Conservation (phyloP, 768 basidiomycete species). For the Serendipita indica region DNA sequence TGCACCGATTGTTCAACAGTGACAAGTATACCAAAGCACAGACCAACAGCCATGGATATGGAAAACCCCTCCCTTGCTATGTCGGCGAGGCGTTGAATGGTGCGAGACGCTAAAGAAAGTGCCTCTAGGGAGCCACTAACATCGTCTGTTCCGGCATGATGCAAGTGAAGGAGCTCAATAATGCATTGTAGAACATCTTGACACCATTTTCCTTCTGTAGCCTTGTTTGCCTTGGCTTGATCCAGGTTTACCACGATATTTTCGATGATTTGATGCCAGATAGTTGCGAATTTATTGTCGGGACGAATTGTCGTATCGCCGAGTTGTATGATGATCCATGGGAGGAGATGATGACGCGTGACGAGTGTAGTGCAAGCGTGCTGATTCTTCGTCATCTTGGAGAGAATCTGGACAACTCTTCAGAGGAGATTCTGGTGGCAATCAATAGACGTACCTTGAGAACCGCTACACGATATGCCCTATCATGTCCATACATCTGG, state of each 20-base stretch:
- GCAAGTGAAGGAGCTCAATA: constrained; percentile 8
- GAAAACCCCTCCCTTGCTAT: neutral
- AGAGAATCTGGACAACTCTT: constrained; percentile 42
- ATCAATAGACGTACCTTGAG: constrained; percentile 41
- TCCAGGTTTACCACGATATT: constrained; percentile 19
- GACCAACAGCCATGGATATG: neutral
- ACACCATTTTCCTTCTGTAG: constrained; percentile 1
- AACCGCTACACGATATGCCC: constrained; percentile 37
- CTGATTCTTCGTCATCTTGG: constrained; percentile 53
- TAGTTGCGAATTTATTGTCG: constrained; percentile 15
- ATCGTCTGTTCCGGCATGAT: constrained; percentile 1
- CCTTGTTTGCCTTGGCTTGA: constrained; percentile 12
- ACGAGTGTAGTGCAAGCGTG: constrained; percentile 59
- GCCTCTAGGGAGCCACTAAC: constrained; percentile 1
- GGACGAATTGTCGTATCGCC: constrained; percentile 13
- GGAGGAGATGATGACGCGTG: constrained; percentile 51
- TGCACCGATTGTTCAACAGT: neutral
- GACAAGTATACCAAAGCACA: neutral
- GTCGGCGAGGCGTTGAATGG: neutral
- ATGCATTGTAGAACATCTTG: neutral
- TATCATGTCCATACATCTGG: constrained; percentile 46
- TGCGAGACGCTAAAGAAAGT: neutral
- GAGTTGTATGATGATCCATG: constrained; percentile 75
- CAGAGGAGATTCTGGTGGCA: neutral
- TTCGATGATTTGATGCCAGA: constrained; percentile 23